Evolutionary conservation across 2,329 filamentous ascomycete species (phyloP), one percentile per base, ranked within the genome.

Genomic region (Nemania sp.): DNA sequence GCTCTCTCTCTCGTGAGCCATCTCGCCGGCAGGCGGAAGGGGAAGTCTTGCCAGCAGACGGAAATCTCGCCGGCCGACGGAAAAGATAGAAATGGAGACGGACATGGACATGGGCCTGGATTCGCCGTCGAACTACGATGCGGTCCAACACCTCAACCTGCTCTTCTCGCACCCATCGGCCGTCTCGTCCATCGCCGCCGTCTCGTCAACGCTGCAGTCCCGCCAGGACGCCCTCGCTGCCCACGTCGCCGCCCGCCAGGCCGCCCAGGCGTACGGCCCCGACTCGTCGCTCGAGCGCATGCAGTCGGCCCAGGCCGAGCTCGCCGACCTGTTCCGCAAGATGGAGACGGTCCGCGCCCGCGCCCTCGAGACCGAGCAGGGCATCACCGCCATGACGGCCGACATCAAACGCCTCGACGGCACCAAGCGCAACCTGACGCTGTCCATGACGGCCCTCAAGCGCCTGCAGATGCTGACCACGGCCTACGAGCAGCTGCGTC

Each of bases 381-480:
- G 93, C 67, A 99, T 99, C 73, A 97, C 94, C 48, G 92, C 92
- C 68, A 99, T 99, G 95, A 99, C 95, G 63, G 92, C 95, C 60
- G 95, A 99, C 73, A 99, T 99, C 75, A 99, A 99, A 80, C 88
- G 94, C 67, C 83, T 99, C 66, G 95, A 99, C 77, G 91, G 90
- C 75, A 97, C 95, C 39, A 99, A 99, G 81, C 90, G 90, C 76
- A 99, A 99, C 77, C 83, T 99, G 63, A 97, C 95, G 10, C 83
- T 96, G 55, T 97, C 92, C 67, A 99, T 99, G 95, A 99, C 95
- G 45, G 94, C 94, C 20, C 81, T 99, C 71, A 99, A 99, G 80
- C 85, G 95, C 48, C 83, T 99, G 69, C 95, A 99, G 81, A 99
- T 99, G 95, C 80, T 99, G 73, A 98, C 95, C 5, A 98, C 95